Evolutionary conservation across 2,329 filamentous ascomycete species (phyloP).

Genomic region (Penicillium sumatraense): DNA sequence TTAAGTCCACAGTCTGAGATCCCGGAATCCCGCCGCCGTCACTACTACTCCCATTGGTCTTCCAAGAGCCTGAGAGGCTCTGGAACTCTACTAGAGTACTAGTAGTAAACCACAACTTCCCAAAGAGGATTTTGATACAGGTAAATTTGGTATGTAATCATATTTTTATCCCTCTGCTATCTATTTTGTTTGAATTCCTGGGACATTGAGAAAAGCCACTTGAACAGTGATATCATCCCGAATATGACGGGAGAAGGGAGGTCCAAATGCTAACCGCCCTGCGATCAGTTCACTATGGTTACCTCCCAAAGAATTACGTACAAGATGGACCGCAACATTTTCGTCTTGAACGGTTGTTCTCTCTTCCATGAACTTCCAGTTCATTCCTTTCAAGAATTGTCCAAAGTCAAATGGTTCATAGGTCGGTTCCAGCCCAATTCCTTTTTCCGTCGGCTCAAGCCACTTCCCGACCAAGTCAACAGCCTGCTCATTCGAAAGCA

Average conservation of each 20-base stretch:
- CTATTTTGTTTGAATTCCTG: not conserved
- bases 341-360: constrained; percentile 57
- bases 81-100: too few species aligned
- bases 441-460: constrained; percentile 47
- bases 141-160: too few species aligned
- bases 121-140: too few species aligned
- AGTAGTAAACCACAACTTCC: too few species aligned
- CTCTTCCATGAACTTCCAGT: constrained; percentile 45
- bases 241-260: constrained; percentile 40
- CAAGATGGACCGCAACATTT: constrained; percentile 57
- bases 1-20: too few species aligned
- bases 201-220: constrained; percentile 45
- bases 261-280: constrained; percentile 31
- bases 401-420: constrained; percentile 28
- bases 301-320: constrained; percentile 59
- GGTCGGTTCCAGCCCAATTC: constrained; percentile 33
- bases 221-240: constrained; percentile 59
- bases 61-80: too few species aligned
- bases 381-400: constrained; percentile 20
- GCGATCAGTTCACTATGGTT: constrained; percentile 41
- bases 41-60: too few species aligned
- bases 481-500: constrained; percentile 60
- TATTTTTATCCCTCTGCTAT: not conserved
- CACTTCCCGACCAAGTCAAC: constrained; percentile 63
- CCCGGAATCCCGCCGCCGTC: too few species aligned